Conservation (phyloP, 2,329 filamentous ascomycete species). For the Pezicula neosporulosa region DNA sequence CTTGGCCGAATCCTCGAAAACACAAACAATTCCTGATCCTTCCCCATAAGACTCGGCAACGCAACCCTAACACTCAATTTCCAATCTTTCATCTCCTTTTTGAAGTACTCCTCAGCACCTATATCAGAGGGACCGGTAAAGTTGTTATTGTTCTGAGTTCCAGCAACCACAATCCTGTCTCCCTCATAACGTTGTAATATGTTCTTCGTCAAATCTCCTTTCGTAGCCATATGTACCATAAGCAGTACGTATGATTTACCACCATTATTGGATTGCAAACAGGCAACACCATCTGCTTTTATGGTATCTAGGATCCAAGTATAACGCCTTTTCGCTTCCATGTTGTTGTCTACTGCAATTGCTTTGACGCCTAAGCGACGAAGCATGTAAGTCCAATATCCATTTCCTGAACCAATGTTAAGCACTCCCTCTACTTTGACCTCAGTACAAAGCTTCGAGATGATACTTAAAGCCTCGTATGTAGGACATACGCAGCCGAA, state of each 20-base stretch:
- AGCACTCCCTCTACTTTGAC: constrained; percentile 44
- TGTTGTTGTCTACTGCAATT: constrained; percentile 64
- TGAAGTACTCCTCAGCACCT: constrained; percentile 66
- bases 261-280: constrained; percentile 45
- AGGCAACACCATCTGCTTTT: constrained; percentile 56
- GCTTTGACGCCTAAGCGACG: constrained; percentile 53
- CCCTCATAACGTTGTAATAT: constrained; percentile 60
- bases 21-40: constrained; percentile 72
- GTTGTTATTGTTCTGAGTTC: constrained; percentile 71
- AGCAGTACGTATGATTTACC: constrained; percentile 58
- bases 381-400: constrained; percentile 74
- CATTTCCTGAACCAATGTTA: constrained; percentile 69
- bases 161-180: constrained; percentile 66
- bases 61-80: constrained; percentile 60
- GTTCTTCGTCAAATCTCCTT: constrained; percentile 60
- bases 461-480: constrained; percentile 60
- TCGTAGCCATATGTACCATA: constrained; percentile 68
- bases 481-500: constrained; percentile 71
- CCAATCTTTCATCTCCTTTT: constrained; percentile 52
- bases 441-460: constrained; percentile 46
- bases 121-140: constrained; percentile 66
- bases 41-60: constrained; percentile 71
- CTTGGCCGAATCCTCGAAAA: constrained; percentile 28
- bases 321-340: constrained; percentile 64
- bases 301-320: constrained; percentile 67